These are phyloP conservation scores for Nymphaea colorata DNA, from an alignment of 164 flowering plant genomes.

Conservation along the genomic window DNA sequence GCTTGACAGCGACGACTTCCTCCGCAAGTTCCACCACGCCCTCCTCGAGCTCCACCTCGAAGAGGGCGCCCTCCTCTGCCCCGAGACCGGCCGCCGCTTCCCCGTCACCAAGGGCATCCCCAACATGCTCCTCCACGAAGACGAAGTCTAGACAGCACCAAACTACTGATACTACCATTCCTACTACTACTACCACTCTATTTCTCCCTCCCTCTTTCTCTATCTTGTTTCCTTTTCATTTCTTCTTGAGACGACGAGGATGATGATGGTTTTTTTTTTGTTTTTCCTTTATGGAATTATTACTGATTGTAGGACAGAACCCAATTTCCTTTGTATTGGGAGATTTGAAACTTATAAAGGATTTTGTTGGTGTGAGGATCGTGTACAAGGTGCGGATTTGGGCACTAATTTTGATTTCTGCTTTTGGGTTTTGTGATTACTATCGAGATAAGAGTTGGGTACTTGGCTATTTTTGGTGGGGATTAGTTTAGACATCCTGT, in stretches of 20 bases:
- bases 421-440: background rate
- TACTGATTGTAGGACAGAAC: too few relatives aligned
- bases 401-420: background rate
- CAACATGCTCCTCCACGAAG: constrained; percentile 93
- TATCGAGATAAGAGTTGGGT: background rate
- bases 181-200: background rate
- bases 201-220: constrained; percentile 1
- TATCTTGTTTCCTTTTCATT: background rate
- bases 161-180: background rate
- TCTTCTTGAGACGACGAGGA: background rate
- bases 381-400: background rate
- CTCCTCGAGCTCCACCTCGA: constrained; percentile 74
- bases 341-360: background rate
- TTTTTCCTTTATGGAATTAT: too few relatives aligned
- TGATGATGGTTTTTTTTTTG: too few relatives aligned
- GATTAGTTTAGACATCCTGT: background rate
- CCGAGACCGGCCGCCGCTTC: constrained; percentile 68
- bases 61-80: constrained; percentile 83
- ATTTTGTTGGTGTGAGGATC: background rate
- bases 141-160: constrained; percentile 40
- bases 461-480: background rate
- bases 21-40: constrained; percentile 70
- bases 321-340: background rate
- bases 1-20: constrained; percentile 60
- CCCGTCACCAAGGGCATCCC: constrained; percentile 85